Conservation (phyloP, 2,329 filamentous ascomycete genomes). For the Penicillium brasilianum region DNA sequence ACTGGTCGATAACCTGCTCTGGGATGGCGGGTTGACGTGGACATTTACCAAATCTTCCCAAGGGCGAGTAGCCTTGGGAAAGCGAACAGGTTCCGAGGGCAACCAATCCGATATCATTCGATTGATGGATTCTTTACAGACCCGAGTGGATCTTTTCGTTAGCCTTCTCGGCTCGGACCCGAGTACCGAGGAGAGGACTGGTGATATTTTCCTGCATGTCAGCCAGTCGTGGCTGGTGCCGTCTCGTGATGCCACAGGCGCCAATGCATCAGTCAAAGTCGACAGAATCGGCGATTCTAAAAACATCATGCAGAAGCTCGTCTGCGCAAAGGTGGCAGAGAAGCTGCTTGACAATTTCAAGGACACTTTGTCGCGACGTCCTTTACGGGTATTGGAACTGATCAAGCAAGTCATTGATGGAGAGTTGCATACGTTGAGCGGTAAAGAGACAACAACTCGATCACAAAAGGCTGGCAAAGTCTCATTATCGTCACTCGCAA, state of each 20-base stretch:
- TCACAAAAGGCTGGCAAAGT: conserved; percentile 26
- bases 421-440: conserved; percentile 34
- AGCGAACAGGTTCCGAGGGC: conserved; percentile 24
- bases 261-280: conserved; percentile 21
- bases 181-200: conserved; percentile 46
- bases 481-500: conserved; percentile 44
- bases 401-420: conserved; percentile 49
- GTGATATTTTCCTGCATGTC: conserved; percentile 50
- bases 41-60: conserved; percentile 36
- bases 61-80: conserved; percentile 35
- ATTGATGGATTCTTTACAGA: conserved; percentile 43
- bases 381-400: conserved; percentile 47
- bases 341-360: conserved; percentile 50
- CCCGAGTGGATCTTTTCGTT: conserved; percentile 45
- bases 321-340: conserved; percentile 49
- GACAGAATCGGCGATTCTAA: conserved; percentile 31
- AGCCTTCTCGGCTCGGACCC: conserved; percentile 46
- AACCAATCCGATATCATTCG: conserved; percentile 37
- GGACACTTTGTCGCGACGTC: conserved; percentile 47
- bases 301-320: conserved; percentile 42
- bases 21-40: conserved; percentile 47
- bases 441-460: conserved; percentile 9
- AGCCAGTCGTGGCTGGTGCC: conserved; percentile 49
- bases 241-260: conserved; percentile 16
- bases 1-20: conserved; percentile 48